phyloP scores from a whole-genome alignment of 2,329 filamentous ascomycete genomes.

The Xylaria sp. region DNA sequence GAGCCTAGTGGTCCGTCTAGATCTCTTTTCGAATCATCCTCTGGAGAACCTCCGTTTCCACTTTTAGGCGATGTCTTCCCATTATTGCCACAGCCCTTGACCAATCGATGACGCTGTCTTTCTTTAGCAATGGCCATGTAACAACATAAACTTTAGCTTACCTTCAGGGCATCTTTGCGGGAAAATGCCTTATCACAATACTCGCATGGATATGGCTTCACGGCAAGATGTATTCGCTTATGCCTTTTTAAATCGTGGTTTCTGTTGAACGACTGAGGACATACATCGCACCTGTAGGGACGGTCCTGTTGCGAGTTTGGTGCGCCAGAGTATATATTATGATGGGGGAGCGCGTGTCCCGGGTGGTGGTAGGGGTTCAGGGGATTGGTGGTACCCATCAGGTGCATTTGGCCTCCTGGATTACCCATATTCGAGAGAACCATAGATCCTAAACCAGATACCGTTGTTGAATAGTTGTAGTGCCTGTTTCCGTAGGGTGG shows the following conservation, averaged over 20 bases:
- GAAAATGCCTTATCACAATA: slow-evolving; percentile 97
- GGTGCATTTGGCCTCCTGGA: slow-evolving; percentile 72
- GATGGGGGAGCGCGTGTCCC: slow-evolving; percentile 55
- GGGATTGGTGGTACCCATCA: slow-evolving; percentile 66
- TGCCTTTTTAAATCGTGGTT: slow-evolving; percentile 97
- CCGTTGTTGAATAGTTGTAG: slow-evolving; percentile 50
- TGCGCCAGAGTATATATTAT: slow-evolving; percentile 64
- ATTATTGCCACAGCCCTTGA: slow-evolving; percentile 64
- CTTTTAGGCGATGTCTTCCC: slow-evolving; percentile 38
- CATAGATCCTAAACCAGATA: slow-evolving; percentile 67
- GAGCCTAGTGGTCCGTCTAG: slow-evolving; percentile 21
- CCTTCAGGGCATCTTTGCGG: slow-evolving; percentile 95
- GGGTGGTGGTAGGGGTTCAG: slow-evolving; percentile 55
- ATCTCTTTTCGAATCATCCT: slow-evolving; percentile 33
- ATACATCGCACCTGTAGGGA: slow-evolving; percentile 93
- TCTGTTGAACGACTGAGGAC: slow-evolving; percentile 90
- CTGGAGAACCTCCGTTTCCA: slow-evolving; percentile 30
- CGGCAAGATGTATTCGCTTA: slow-evolving; percentile 90
- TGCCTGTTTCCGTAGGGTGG: slow-evolving; percentile 55
- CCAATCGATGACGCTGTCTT: slow-evolving; percentile 63
- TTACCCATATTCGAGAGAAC: slow-evolving; percentile 81
- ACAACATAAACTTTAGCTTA: slow-evolving; percentile 50
- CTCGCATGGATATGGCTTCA: slow-evolving; percentile 92
- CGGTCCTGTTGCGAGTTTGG: slow-evolving; percentile 68
- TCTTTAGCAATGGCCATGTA: slow-evolving; percentile 24